Percentiles rank a stretch among this genome's conserved stretches.
phyloP scores from a whole-genome alignment of 2,329 filamentous ascomycete species.

The Purpureocillium takamizusanense region DNA sequence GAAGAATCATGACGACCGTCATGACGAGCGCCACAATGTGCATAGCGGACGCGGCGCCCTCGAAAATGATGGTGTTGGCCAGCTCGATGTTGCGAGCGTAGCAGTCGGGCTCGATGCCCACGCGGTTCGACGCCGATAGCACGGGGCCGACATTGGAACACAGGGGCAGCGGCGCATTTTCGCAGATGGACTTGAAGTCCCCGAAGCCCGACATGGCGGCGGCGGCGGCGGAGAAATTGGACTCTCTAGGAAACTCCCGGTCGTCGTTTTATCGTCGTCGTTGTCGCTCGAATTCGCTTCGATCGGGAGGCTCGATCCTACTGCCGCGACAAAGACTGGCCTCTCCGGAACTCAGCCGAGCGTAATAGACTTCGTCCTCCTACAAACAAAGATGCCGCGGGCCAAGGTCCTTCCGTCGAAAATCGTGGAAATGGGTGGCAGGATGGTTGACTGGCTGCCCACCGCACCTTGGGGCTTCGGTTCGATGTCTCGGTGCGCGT shows the following conservation, averaged over 20 bases:
- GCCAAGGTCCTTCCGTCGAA: too few species aligned
- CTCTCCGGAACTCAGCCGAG: too few species aligned
- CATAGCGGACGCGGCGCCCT: conserved; percentile 82
- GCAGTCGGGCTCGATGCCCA: conserved; percentile 81
- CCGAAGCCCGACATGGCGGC: conserved; percentile 71
- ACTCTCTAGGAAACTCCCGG: too few species aligned
- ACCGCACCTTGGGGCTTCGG: too few species aligned
- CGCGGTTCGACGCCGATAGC: conserved; percentile 54
- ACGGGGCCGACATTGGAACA: conserved; percentile 78
- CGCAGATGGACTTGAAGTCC: conserved; percentile 81
- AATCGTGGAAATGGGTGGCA: too few species aligned
- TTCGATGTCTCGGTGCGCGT: too few species aligned
- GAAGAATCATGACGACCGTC: conserved; percentile 95
- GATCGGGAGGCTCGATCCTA: too few species aligned
- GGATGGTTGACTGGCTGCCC: too few species aligned
- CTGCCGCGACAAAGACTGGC: too few species aligned
- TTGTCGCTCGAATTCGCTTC: neutral
- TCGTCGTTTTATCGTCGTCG: conserved; percentile 1
- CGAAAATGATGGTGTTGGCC: conserved; percentile 97
- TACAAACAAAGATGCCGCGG: too few species aligned
- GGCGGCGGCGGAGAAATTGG: neutral
- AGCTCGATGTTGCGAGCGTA: conserved; percentile 92
- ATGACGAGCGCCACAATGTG: conserved; percentile 86
- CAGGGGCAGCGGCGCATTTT: conserved; percentile 73
- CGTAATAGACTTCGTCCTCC: too few species aligned